Evolutionary conservation across 2,329 filamentous ascomycete genomes (phyloP).

Genomic region (Colletotrichum sp.): DNA sequence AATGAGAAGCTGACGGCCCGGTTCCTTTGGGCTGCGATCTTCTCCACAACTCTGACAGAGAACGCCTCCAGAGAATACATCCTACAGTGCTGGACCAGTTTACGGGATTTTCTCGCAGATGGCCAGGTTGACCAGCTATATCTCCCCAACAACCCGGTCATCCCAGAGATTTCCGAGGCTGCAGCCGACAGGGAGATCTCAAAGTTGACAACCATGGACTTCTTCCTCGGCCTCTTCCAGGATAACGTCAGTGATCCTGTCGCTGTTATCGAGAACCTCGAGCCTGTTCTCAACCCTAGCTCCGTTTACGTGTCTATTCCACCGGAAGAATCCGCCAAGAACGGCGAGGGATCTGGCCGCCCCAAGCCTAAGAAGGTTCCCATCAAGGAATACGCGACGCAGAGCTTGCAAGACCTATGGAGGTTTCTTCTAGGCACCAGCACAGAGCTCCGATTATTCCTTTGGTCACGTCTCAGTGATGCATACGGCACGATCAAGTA

Average conservation of each 20-base stretch:
- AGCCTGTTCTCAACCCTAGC: conserved; percentile 84
- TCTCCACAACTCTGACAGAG: conserved; percentile 55
- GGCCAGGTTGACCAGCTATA: conserved; percentile 51
- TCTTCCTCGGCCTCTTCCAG: conserved; percentile 89
- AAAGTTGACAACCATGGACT: conserved; percentile 93
- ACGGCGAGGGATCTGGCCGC: conserved; percentile 14
- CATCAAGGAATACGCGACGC: conserved; percentile 56
- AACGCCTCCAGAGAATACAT: conserved; percentile 61
- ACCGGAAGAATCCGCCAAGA: conserved; percentile 15
- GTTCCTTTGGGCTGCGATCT: conserved; percentile 62
- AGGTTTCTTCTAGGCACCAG: conserved; percentile 84
- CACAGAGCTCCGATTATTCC: conserved; percentile 80
- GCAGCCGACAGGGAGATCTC: conserved; percentile 90
- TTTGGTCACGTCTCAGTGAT: conserved; percentile 90
- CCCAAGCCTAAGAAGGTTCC: conserved; percentile 32
- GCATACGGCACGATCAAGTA: conserved; percentile 89
- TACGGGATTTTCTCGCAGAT: conserved; percentile 54
- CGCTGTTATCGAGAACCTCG: conserved; percentile 86
- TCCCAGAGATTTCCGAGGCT: conserved; percentile 83
- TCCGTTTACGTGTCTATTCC: conserved; percentile 48
- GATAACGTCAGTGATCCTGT: conserved; percentile 81
- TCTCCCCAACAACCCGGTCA: conserved; percentile 84
- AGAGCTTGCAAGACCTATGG: conserved; percentile 76
- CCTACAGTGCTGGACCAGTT: conserved; percentile 61
- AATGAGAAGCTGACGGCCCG: conserved; percentile 50